phyloP scores from a whole-genome alignment of 2,329 filamentous ascomycete genomes.

The Neoascochyta sp. region DNA sequence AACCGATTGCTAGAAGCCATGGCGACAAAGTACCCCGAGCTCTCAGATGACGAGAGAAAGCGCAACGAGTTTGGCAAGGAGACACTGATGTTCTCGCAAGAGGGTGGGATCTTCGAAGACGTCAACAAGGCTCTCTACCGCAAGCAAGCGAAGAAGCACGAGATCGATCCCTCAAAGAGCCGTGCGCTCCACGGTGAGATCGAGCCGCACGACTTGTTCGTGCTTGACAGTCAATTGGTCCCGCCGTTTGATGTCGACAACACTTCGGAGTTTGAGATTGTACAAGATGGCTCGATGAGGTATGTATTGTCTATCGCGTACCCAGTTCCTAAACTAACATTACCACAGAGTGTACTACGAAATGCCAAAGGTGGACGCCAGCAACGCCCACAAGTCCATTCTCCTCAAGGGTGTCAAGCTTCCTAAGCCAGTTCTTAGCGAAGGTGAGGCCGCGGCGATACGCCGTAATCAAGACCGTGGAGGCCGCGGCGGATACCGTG shows the following conservation, averaged over 20 bases:
- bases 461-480: slow-evolving; percentile 66
- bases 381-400: slow-evolving; percentile 85
- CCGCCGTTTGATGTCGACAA: slow-evolving; percentile 68
- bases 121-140: slow-evolving; percentile 85
- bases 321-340: slow-evolving; percentile 26
- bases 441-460: slow-evolving; percentile 65
- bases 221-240: slow-evolving; percentile 75
- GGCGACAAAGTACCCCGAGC: slow-evolving; percentile 72
- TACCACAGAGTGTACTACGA: slow-evolving; percentile 72
- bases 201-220: slow-evolving; percentile 76
- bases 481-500: slow-evolving; percentile 58
- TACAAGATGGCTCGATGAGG: slow-evolving; percentile 70
- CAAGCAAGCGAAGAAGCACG: slow-evolving; percentile 63
- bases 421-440: slow-evolving; percentile 63
- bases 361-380: slow-evolving; percentile 61
- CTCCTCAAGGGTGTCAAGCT: slow-evolving; percentile 79
- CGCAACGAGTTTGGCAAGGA: slow-evolving; percentile 80
- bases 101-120: slow-evolving; percentile 80
- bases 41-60: slow-evolving; percentile 70
- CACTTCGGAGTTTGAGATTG: slow-evolving; percentile 23
- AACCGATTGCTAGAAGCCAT: slow-evolving; percentile 78
- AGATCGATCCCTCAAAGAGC: slow-evolving; percentile 70
- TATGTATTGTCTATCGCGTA: slow-evolving; percentile 45
- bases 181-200: slow-evolving; percentile 76
- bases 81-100: slow-evolving; percentile 77